Evolutionary conservation across 2,329 filamentous ascomycete genomes (phyloP), one percentile per base, ranked within the genome.

Genomic region (Alternaria metachromatica): DNA sequence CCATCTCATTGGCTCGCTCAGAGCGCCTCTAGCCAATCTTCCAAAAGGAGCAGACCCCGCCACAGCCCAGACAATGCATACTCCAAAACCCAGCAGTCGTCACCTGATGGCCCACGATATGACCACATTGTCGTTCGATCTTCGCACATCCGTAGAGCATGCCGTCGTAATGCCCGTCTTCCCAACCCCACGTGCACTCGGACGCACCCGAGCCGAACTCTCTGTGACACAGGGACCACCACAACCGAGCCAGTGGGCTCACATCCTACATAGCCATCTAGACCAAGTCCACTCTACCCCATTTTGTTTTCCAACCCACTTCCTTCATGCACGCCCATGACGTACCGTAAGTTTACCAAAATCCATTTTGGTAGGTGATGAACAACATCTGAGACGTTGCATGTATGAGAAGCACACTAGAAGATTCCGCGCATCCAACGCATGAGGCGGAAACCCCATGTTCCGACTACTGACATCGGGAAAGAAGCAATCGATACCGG

Each of bases 371-470:
- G 60, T 53, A 41, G 50, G 51, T 65, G 64, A 65, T 67, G 60
- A 62, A 63, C 58, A 50, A 53, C 46, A 43, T 63, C 63, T 68
- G 74, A 78, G 60, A 78, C 77, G 65, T 70, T 60, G 54, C 65
- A 71, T 46, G 76, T 78, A 43, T 72, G 69, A 70, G 58, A 66
- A 53, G 48, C 41, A 65, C 67, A 70, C 72, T 74, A 76, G 72
- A 75, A 74, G 48, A 53, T 75, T 76, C 72, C 63, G 48, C 63
- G 67, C 69, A 72, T 65, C 67, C 66, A 72, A 70, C 60, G 72
- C 73, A 73, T 76, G 21, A 63, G 72, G 68, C 76, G 76, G 76
- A 58, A 68, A 61, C 70, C 73, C 75, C 73, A 63, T 71, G 49
- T 69, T 74, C 77, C 77, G 75, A 57, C 64, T 67, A 69, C 59